Base-by-base conservation (phyloP, 495 filamentous ascomycete species). In the Hyaloscypha finlandica region DNA sequence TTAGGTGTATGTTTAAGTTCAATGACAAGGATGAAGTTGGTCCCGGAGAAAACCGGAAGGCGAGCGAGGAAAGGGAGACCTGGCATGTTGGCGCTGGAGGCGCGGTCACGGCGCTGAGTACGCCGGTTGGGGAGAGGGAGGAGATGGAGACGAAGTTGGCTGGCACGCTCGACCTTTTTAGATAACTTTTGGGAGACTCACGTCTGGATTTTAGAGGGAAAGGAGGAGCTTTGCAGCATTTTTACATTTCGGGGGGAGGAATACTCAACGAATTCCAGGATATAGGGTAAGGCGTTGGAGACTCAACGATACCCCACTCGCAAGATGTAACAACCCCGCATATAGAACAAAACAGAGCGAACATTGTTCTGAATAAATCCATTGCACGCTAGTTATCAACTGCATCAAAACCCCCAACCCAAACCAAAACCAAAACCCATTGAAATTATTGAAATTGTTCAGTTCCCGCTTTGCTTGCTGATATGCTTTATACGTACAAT, bases 1-100 rank as follows among this genome's bases (percentile, higher is more conserved):
- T 98, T 52, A 83, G 94, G 14, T 92, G 88, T 52, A 80, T 91
- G 61, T 92, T 94, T 63, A 85, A 85, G 63, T 89, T 85, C 78
- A 84, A 87, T 66, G 85, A 87, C 60, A 82, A 88, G 48, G 64
- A 70, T 66, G 30, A 39, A 8, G 58, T 51, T 0, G 19, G 42
- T 8, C 33, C 48, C n/a, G 32, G 60, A 9, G 74, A 53, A 19
- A 68, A 60, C 59, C 74, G 67, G 68, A 67, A 69, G 31, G 25
- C 2, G 25, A 25, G 25, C 25, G 57, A 68, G 3, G 42, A 30
- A 12, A 66, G 42, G 20, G 79, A 92, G 69, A 80, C 82, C 2
- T 97, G 94, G 94, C 85, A 84, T 39, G 85, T 97, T 63, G 94
- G 93, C 8, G 94, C 94, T 31, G 94, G 94, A 0, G 94, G 94